Base-by-base conservation (phyloP, 106 monocot species). In the Chionographis japonica region DNA sequence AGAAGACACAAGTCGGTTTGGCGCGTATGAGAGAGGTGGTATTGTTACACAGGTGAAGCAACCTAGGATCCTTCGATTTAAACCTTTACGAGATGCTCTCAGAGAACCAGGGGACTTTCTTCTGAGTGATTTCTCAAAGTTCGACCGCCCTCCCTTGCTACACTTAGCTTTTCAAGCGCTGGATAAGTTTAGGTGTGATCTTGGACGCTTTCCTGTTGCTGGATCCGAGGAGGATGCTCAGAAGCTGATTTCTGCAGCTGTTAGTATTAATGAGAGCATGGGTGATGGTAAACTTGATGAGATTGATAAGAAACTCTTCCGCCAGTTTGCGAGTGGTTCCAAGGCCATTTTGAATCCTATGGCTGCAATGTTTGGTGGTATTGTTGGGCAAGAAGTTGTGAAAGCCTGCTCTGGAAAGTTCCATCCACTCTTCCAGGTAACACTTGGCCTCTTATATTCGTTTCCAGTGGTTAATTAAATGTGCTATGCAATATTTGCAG, bases 331-430 rank as follows among this genome's bases (percentile, higher is more conserved):
- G 37, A 64, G 50, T 82, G 89, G 89, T 67, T 78, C 89, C 14
- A 76, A 76, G 43, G 79, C 89, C 42, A 67, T 85, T 65, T 74
- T 89, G 79, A 89, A 85, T 79, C 89, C 89, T 41, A 85, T 89
- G 89, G 89, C 89, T 73, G 89, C 82, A 39, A 77, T 85, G 62
- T 85, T 85, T 82, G 85, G 89, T 79, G 89, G 89, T 35, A 79
- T 89, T 77, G 85, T 85, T 65, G 85, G 79, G 18, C 85, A 89
- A 77, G 89, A 89, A 40, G 82, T 89, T 60, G 62, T 89, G 41
- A 85, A 89, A 73, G 81, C 89, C 13, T 89, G 89, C 67, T 82
- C 89, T 49, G 85, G 89, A 13, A 89, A 89, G 56, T 89, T 89
- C 63, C 79, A 89, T 77, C 89, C 89, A 6, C 73, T 89, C 70